A percentile compares a stretch with the other conserved stretches of the same genome.
phyloP scores from a whole-genome alignment of 208 protist species.

The Leishmania tropica region DNA sequence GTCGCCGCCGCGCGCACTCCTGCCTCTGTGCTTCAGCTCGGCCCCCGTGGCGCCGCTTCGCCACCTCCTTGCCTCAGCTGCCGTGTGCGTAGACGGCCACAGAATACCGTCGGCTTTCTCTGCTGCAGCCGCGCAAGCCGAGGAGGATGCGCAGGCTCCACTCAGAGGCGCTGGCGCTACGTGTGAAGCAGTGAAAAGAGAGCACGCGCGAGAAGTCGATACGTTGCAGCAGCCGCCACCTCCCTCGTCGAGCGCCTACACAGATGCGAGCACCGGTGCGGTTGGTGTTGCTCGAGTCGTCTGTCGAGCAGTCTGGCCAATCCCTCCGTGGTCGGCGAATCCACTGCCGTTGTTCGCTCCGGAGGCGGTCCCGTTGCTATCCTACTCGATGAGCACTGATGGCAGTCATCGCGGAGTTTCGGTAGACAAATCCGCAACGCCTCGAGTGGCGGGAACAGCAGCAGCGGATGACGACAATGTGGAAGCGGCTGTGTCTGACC shows the following conservation, averaged over 20 bases:
- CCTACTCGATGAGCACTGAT: neutral
- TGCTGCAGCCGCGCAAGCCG: neutral
- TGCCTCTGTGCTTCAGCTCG: neutral
- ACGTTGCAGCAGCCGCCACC: neutral
- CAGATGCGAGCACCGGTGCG: neutral
- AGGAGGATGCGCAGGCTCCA: no score
- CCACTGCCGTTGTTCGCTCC: neutral
- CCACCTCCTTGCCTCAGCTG: conserved; percentile 3
- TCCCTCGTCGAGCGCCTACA: neutral
- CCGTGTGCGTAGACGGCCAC: neutral
- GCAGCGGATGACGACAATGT: neutral
- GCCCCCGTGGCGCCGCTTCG: neutral
- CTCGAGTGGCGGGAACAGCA: neutral
- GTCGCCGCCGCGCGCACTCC: neutral
- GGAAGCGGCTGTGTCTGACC: conserved; percentile 1
- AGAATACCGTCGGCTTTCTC: neutral
- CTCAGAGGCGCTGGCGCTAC: neutral
- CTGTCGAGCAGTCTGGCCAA: conserved; percentile 14
- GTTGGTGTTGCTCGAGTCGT: neutral
- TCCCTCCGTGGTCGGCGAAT: conserved; percentile 5
- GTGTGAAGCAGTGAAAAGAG: neutral
- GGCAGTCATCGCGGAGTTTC: neutral
- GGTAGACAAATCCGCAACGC: neutral
- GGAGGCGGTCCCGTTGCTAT: neutral
- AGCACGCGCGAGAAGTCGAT: neutral